A percentile compares a stretch with the other conserved stretches of the same genome.
phyloP scores from a whole-genome alignment of 768 basidiomycete genomes.

The Lentinula lateritia region DNA sequence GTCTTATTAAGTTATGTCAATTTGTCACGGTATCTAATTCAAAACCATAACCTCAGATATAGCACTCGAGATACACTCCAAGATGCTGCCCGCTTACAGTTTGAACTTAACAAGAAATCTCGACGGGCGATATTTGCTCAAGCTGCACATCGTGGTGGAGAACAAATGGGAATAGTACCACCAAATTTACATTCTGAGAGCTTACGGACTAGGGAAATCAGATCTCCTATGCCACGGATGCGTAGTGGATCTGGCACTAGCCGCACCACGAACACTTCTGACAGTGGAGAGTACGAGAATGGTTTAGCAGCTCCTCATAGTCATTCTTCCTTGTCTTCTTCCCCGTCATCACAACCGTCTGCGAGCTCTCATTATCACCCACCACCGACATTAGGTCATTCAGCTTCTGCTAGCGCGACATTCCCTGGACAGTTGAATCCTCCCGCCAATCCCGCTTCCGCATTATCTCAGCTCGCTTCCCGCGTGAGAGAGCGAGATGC shows the following conservation, averaged over 20 bases:
- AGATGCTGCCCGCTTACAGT: conserved; percentile 74
- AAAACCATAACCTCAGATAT: conserved; percentile 35
- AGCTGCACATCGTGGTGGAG: conserved; percentile 60
- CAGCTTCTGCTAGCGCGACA: conserved; percentile 1
- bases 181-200: conserved; percentile 38
- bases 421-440: conserved; percentile 14
- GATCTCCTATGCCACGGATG: conserved; percentile 45
- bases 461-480: conserved; percentile 69
- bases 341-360: conserved; percentile 55
- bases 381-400: background rate
- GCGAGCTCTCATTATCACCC: conserved; percentile 19
- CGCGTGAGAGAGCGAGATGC: conserved; percentile 83
- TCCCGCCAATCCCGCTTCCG: conserved; percentile 29
- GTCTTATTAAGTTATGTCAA: conserved; percentile 19
- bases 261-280: conserved; percentile 70
- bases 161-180: conserved; percentile 44
- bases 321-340: conserved; percentile 54
- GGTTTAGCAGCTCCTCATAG: conserved; percentile 35
- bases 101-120: conserved; percentile 74
- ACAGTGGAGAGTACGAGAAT: conserved; percentile 61
- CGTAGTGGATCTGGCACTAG: conserved; percentile 81
- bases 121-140: conserved; percentile 69
- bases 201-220: conserved; percentile 35
- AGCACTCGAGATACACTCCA: conserved; percentile 74
- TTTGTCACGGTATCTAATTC: background rate